Evolutionary conservation across 495 filamentous ascomycete species (phyloP), one percentile per base, ranked within the genome.

Genomic region (Amorphotheca resinae): DNA sequence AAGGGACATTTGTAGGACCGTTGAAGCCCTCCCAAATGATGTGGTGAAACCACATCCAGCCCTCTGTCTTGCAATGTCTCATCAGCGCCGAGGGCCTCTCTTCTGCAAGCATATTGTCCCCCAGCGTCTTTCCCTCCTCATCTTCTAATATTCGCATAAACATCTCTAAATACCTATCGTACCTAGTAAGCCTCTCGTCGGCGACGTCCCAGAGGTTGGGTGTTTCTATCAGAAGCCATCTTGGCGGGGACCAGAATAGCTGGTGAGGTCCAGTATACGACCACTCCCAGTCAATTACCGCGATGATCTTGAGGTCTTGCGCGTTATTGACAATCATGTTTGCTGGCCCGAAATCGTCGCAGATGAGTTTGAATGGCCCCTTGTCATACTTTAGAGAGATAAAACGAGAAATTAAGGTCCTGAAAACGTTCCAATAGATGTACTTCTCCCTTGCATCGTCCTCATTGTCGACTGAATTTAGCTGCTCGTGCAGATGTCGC

Each of bases 241-340:
- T 61, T 9, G 58, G 60, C 11, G 55, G 57, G 5, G 58, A 58
- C 12, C 41, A 54, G 46, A 60, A 56, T 12, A 64, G 35, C 44
- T 64, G 56, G 21, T 58, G 54, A 1, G 61, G 59, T 28, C 59
- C 60, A 12, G 51, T 48, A 33, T 64, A 64, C 15, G 49, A 50
- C 56, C 55, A 64, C 41, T 63, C 61, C 1, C 60, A 50, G 38
- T 61, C 61, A 1, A 64, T 41, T 4, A 64, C 49, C 28, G 55
- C 58, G 32, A 61, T 46, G 37, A 64, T 43, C 17, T 59, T 59
- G 41, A 56, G 45, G 14, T 25, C 53, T 2, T 20, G 20, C 38
- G 12, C 38, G 41, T 53, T 41, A 8, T 48, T 42, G 15, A 64
- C 51, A 34, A 64, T 59, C 42, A 64, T 14, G 36, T 64, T 64